Conservation (phyloP, 176 grass and related monocot species). For the Dactylis glomerata region DNA sequence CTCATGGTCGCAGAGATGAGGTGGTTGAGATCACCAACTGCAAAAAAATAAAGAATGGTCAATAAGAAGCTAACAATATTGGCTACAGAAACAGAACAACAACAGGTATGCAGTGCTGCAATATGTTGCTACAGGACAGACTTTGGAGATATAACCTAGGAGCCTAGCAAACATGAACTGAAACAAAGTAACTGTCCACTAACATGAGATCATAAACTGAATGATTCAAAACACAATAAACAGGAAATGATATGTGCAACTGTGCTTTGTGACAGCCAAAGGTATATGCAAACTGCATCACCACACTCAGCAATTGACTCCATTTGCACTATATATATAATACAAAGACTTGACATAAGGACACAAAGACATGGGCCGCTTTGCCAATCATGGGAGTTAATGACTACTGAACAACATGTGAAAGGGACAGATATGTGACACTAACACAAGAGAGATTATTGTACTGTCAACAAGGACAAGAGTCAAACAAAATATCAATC, state of each 20-base stretch:
- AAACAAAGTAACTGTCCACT: background rate
- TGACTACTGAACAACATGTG: background rate
- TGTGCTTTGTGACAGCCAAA: background rate
- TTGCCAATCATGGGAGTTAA: background rate
- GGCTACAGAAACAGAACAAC: background rate
- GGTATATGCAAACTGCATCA: background rate
- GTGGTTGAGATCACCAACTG: conserved; percentile 93
- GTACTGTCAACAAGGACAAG: background rate
- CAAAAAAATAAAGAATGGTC: background rate
- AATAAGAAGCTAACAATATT: background rate
- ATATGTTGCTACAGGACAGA: background rate
- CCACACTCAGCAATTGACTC: background rate
- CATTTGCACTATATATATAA: background rate
- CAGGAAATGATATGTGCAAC: background rate
- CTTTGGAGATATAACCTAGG: background rate
- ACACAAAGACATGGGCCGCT: background rate
- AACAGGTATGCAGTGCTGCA: background rate
- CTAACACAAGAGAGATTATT: background rate
- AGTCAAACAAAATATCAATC: background rate
- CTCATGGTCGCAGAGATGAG: conserved; percentile 92
- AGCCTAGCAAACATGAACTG: background rate
- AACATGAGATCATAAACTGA: background rate
- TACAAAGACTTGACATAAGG: background rate
- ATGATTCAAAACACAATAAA: background rate
- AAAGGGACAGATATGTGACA: background rate